These are phyloP conservation scores for Fragilaria radians DNA, from an alignment of 108 stramenopile species.

Conservation along the genomic window DNA sequence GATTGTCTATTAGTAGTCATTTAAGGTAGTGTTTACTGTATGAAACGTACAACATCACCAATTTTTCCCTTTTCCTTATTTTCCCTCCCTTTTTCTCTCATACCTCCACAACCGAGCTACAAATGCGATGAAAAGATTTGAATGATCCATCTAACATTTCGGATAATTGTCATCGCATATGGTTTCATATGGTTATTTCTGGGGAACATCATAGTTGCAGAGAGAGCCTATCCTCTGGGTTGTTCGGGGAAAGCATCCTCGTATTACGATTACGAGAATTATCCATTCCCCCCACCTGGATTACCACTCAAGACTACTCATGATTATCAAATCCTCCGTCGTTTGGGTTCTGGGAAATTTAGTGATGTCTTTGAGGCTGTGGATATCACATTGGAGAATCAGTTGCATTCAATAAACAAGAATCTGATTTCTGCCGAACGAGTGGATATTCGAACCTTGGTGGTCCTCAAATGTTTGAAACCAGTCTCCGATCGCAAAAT, in stretches of 20 bases:
- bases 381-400: conserved; percentile 26
- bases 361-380: conserved; percentile 85
- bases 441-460: conserved; percentile 15
- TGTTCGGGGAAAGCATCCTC: conserved; percentile 28
- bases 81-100: too few species aligned
- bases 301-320: conserved; percentile 22
- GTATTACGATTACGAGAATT: conserved; percentile 53
- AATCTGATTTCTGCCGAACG: not conserved
- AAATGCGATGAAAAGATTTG: too few species aligned
- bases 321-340: conserved; percentile 46
- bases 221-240: conserved; percentile 48
- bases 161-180: too few species aligned
- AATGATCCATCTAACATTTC: too few species aligned
- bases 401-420: not conserved
- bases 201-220: not conserved
- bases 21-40: too few species aligned
- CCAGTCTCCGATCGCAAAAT: conserved; percentile 83
- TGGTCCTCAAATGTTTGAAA: conserved; percentile 74
- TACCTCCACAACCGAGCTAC: too few species aligned
- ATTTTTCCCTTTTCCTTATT: too few species aligned
- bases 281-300: conserved; percentile 26
- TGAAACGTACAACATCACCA: too few species aligned
- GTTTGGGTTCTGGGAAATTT: conserved; percentile 83
- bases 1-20: too few species aligned
- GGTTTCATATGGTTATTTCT: too few species aligned